Evolutionary conservation across 2,329 filamentous ascomycete genomes (phyloP), one percentile per base, ranked within the genome.

Genomic region (Calonectria henricotiae): DNA sequence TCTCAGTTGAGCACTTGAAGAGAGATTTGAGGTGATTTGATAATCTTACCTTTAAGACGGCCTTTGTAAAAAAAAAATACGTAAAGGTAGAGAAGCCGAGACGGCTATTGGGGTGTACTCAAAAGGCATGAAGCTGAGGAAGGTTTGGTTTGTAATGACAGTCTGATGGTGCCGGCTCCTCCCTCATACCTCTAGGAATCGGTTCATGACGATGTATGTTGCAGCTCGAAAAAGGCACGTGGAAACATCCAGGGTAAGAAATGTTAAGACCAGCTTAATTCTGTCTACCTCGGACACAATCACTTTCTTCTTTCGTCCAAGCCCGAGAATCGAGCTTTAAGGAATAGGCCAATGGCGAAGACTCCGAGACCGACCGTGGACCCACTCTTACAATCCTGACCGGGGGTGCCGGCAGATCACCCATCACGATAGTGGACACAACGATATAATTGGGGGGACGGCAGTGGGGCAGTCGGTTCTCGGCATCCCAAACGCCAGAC

Each of bases 231-330:
- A 60, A 60, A 20, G 13, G 23, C 58, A 62, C 58, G 58, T 62
- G 58, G 17, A 44, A 27, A 9, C 30, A 44, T 43, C 39, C 44
- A 46, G 58, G 58, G 23, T 32, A 12, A n/a, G 12, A 23, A 46
- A 3, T 23, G 11, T 7, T 11, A 23, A 44, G 39, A 32, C 58
- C 39, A 46, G 39, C 58, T 32, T 39, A 11, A 44, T 62, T 25
- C 20, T 39, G 23, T 44, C 37, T 30, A 62, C 46, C 23, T 27
- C 23, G 25, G 25, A 32, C 58, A 46, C 8, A 30, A 27, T 20
- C 37, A 62, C 58, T 41, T 62, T 62, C 58, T 62, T 46, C 37
- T 62, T 62, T 46, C 11, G 37, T 62, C 39, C 58, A 62, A 62
- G 58, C 39, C 20, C 35, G 20, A 2, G 54, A 60, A 35, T 37